A percentile compares a stretch with the other conserved stretches of the same genome.
phyloP scores from a whole-genome alignment of 2,329 filamentous ascomycete species.

The Talaromyces islandicus region DNA sequence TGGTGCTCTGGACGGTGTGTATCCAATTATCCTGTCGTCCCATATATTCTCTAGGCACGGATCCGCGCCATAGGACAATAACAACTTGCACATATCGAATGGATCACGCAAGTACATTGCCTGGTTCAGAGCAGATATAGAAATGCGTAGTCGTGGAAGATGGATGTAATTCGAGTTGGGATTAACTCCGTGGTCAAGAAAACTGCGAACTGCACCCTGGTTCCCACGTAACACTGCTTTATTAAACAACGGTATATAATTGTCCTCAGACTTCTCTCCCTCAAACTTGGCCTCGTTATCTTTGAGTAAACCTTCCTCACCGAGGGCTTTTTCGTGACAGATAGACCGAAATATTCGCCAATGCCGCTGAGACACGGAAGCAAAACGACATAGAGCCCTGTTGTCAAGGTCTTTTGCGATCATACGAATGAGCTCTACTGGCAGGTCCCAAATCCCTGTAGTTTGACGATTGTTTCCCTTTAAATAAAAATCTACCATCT shows the following conservation, averaged over 20 bases:
- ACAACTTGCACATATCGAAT: constrained; percentile 3
- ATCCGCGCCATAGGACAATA: constrained; percentile 2
- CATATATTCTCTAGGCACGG: neutral
- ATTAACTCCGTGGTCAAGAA: neutral
- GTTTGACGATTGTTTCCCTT: neutral
- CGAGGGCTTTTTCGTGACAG: constrained; percentile 2
- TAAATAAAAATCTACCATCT: neutral
- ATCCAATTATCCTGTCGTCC: neutral
- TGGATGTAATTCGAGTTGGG: neutral
- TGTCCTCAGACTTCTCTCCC: neutral
- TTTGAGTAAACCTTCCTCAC: neutral
- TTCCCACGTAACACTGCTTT: constrained; percentile 2
- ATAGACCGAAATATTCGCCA: neutral
- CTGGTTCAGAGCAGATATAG: neutral
- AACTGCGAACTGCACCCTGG: neutral
- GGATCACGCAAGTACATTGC: neutral
- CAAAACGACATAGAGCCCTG: constrained; percentile 2
- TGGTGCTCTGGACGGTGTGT: neutral
- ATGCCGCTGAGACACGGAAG: neutral
- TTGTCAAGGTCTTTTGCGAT: neutral
- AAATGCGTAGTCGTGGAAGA: neutral
- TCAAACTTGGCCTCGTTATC: neutral
- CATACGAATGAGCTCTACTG: neutral
- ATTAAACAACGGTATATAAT: neutral
- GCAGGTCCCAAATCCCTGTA: neutral